Evolutionary conservation across 2,329 filamentous ascomycete genomes (phyloP).

Genomic region (Epichloe aotearoae): DNA sequence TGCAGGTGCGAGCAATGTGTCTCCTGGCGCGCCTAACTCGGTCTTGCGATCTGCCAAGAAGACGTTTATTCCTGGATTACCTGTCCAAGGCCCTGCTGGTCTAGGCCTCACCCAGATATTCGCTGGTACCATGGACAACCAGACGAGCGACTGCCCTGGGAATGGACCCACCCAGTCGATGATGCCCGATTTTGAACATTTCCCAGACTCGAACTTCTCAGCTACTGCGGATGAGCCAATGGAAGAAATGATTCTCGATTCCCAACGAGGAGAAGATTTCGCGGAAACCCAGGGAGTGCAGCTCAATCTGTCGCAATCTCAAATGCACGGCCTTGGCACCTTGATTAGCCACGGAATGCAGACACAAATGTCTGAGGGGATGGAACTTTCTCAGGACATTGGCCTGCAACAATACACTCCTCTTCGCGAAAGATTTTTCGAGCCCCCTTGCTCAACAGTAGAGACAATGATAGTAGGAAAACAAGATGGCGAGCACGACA

Average conservation of each 20-base stretch:
- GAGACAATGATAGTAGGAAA: constrained; percentile 47
- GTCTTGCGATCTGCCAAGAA: constrained; percentile 57
- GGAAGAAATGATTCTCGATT: constrained; percentile 38
- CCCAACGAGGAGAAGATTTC: constrained; percentile 25
- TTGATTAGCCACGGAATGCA: constrained; percentile 31
- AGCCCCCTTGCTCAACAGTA: constrained; percentile 52
- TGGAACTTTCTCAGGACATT: constrained; percentile 69
- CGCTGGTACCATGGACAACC: constrained; percentile 68
- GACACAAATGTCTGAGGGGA: constrained; percentile 55
- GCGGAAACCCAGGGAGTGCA: constrained; percentile 31
- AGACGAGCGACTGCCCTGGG: constrained; percentile 17
- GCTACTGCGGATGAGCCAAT: constrained; percentile 41
- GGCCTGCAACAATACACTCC: constrained; percentile 66
- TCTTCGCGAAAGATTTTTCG: constrained; percentile 51
- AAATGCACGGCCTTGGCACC: constrained; percentile 45
- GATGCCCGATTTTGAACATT: constrained; percentile 44
- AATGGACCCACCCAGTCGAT: constrained; percentile 28
- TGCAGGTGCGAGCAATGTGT: constrained; percentile 27
- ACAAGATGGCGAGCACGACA: constrained; percentile 21
- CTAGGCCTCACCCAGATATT: constrained; percentile 83
- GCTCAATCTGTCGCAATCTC: constrained; percentile 47
- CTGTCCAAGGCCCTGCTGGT: constrained; percentile 45
- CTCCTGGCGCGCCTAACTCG: constrained; percentile 45
- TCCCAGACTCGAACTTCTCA: constrained; percentile 48
- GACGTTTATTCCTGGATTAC: constrained; percentile 55